phyloP scores from a whole-genome alignment of 2,329 filamentous ascomycete species.

The Beauveria sp. region DNA sequence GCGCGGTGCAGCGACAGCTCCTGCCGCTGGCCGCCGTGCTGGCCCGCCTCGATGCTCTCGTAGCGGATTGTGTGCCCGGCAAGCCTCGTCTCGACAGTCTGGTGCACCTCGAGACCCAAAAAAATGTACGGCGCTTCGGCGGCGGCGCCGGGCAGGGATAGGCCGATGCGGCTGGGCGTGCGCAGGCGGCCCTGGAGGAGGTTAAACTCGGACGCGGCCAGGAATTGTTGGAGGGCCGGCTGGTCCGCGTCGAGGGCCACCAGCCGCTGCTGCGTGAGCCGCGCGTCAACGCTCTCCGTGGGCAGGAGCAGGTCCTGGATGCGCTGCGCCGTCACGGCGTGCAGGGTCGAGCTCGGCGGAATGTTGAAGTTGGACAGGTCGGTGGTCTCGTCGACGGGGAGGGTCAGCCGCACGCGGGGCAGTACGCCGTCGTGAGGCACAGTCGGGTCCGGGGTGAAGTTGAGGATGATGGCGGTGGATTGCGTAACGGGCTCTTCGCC shows the following conservation, averaged over 20 bases:
- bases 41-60: constrained; percentile 44
- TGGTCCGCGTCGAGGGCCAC: constrained; percentile 31
- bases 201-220: constrained; percentile 37
- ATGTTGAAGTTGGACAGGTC: constrained; percentile 22
- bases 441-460: constrained; percentile 33
- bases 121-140: constrained; percentile 31
- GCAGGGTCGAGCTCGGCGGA: constrained; percentile 23
- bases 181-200: constrained; percentile 33
- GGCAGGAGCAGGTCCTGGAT: constrained; percentile 40
- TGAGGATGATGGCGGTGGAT: constrained; percentile 34
- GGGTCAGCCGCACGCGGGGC: constrained; percentile 22
- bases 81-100: constrained; percentile 35
- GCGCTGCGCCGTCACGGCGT: constrained; percentile 22
- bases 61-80: constrained; percentile 40
- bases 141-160: constrained; percentile 22
- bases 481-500: constrained; percentile 18
- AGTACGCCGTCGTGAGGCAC: not conserved
- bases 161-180: constrained; percentile 26
- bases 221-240: constrained; percentile 34
- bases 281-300: constrained; percentile 38
- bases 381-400: constrained; percentile 23
- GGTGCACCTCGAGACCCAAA: constrained; percentile 45
- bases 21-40: constrained; percentile 42
- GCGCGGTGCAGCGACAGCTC: constrained; percentile 38
- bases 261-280: constrained; percentile 30